These are phyloP conservation scores for Macrolepiota dolichaula DNA, from an alignment of 768 basidiomycete species.

Conservation along the genomic window DNA sequence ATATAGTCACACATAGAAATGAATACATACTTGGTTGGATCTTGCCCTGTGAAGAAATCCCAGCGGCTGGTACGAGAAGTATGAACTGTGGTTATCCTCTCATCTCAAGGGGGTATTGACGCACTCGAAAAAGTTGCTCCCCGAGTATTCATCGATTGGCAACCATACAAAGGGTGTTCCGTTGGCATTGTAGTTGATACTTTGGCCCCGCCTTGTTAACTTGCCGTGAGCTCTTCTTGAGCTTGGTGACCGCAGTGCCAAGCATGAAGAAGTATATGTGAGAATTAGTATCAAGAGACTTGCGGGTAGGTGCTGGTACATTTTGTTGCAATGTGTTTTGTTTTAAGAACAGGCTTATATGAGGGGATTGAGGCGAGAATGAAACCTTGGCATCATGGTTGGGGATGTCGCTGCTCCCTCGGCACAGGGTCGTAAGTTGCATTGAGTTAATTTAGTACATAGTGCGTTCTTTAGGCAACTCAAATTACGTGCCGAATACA, in stretches of 20 bases:
- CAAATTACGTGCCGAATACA: neutral
- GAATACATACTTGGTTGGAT: constrained; percentile 62
- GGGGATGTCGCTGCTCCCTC: neutral
- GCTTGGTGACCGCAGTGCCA: neutral
- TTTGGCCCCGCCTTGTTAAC: neutral
- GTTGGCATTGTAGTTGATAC: constrained; percentile 9
- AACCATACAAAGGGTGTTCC: constrained; percentile 15
- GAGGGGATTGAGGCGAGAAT: neutral
- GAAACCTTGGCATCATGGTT: neutral
- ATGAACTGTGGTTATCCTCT: constrained; percentile 6
- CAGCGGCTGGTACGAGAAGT: constrained; percentile 39
- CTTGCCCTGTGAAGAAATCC: constrained; percentile 53
- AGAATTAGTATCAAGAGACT: neutral
- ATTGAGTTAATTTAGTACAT: neutral
- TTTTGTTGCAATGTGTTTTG: neutral
- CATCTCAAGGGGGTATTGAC: neutral
- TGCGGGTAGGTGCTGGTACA: neutral
- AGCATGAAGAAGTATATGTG: neutral
- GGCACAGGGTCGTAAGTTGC: neutral
- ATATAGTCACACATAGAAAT: constrained; percentile 8
- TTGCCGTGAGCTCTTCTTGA: neutral
- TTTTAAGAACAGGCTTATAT: neutral
- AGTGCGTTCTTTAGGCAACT: neutral
- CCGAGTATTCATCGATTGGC: constrained; percentile 7
- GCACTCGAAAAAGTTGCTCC: constrained; percentile 12